Base-by-base conservation (phyloP, 1,284 basidiomycete genomes). In the Austropuccinia psidii region DNA sequence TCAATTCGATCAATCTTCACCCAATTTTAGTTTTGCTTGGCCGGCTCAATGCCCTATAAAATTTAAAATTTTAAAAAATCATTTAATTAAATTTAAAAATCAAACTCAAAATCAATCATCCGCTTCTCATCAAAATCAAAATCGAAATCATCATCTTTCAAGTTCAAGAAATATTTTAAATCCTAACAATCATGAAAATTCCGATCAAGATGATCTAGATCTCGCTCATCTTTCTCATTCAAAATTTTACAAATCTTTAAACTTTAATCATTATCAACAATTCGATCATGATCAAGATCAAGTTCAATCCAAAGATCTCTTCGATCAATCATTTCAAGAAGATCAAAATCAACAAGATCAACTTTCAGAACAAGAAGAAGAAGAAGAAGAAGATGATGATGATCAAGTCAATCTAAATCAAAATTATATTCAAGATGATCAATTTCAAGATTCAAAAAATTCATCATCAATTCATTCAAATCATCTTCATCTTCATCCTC, bases 1-100 rank as follows among this genome's bases (percentile, higher is more conserved):
- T 41, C 72, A 74, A 31, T 39, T 41, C 41, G 72, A 74, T n/a
- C 61, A 74, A 41, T 64, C 62, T 19, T 72, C 68, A 2, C 70
- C 70, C 3, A 62, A 58, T 29, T 39, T 74, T 8, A 55, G 33
- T 3, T 74, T 74, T 43, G 72, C 62, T n/a, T 74, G 72, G 72
- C 72, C 72, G 15, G 61, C 72, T 21, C 72, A 54, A n/a, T n/a
- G 19, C 72, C 72, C 2, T 39, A 55, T 27, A 61, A 61, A 3
- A 74, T 62, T n/a, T 52, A n/a, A 7, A 31, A 62, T 17, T 62
- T 74, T 57, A 62, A 74, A 50, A 61, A 62, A 7, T 62, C 72
- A 27, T 49, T 74, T n/a, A 65, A 74, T 35, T 57, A 74, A 27
- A 47, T 29, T 52, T 45, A 52, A 45, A 60, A 64, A 47, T 65